Evolutionary conservation across 441 rosid genomes (phyloP).

Genomic region (Pelargonium myrrhifolium): DNA sequence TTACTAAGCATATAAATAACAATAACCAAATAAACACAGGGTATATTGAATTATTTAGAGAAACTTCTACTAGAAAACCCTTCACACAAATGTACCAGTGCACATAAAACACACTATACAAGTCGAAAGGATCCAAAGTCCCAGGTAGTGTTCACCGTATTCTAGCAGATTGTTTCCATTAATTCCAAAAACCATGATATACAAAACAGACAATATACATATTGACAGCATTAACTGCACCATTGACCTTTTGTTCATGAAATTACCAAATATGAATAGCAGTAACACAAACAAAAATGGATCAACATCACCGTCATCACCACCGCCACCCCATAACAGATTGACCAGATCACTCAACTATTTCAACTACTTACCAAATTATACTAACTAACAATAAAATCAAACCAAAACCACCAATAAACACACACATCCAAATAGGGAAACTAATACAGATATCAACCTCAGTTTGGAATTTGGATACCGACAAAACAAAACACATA

Average conservation of each 20-base stretch:
- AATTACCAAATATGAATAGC: neutral
- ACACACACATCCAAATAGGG: conserved; percentile 1
- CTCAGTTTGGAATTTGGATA: neutral
- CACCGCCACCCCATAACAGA: neutral
- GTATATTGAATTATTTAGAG: neutral
- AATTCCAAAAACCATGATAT: neutral
- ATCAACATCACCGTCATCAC: no score
- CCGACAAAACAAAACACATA: neutral
- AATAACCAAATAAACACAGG: neutral
- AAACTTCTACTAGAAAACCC: neutral
- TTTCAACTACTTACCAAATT: neutral
- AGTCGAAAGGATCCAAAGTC: neutral
- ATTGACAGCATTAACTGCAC: neutral
- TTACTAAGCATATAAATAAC: neutral
- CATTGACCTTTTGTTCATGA: neutral
- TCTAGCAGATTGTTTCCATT: neutral
- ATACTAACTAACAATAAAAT: neutral
- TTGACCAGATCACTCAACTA: neutral
- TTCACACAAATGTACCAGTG: neutral
- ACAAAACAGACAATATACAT: conserved; percentile 1
- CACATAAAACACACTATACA: neutral
- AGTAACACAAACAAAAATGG: no score
- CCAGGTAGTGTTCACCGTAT: no score
- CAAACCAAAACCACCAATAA: conserved; percentile 1
- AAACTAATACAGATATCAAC: neutral